These are phyloP conservation scores for Flaveria linearis DNA, from an alignment of 129 eudicot species.

Conservation along the genomic window DNA sequence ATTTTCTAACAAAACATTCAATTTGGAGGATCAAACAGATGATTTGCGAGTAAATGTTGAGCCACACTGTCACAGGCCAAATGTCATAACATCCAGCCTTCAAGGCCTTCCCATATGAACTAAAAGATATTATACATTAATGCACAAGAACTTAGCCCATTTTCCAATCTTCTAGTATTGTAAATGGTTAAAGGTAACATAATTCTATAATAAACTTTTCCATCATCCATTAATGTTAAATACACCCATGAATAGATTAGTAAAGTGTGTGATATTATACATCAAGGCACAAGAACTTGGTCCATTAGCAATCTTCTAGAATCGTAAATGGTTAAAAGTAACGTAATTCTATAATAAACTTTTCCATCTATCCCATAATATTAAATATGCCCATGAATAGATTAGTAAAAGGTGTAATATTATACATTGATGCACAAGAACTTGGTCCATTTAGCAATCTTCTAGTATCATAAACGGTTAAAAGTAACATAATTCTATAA, in stretches of 20 bases:
- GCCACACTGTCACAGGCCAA: background rate
- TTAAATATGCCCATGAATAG: conserved; percentile 6
- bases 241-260: background rate
- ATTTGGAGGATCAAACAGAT: background rate
- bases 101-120: background rate
- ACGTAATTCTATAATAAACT: background rate
- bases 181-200: background rate
- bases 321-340: background rate
- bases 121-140: background rate
- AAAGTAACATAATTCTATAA: background rate
- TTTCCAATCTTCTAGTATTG: background rate
- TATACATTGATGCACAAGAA: conserved; percentile 6
- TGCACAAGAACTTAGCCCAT: background rate
- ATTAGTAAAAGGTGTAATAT: background rate
- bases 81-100: background rate
- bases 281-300: conserved; percentile 12
- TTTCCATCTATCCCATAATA: background rate
- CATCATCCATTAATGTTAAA: conserved; percentile 3
- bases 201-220: background rate
- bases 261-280: background rate
- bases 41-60: background rate
- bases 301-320: background rate
- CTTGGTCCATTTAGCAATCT: background rate
- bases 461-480: background rate
- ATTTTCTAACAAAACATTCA: background rate